phyloP scores from a whole-genome alignment of 2,329 filamentous ascomycete genomes.

The Aureobasidium lini region DNA sequence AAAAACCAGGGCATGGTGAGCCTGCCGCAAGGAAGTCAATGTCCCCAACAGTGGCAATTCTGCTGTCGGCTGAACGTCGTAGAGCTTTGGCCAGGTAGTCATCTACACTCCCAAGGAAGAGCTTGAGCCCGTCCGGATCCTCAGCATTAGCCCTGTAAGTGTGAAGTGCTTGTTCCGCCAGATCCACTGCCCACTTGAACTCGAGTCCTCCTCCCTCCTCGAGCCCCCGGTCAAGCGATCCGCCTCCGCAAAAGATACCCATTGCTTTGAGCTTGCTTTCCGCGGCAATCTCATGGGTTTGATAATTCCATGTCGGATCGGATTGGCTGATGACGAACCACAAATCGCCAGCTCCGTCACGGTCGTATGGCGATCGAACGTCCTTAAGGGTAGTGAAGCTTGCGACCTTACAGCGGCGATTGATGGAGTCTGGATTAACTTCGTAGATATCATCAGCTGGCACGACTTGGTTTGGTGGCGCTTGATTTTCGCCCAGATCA shows the following conservation, averaged over 20 bases:
- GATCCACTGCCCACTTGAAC: constrained; percentile 63
- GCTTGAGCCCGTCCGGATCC: constrained; percentile 35
- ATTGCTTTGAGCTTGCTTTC: constrained; percentile 40
- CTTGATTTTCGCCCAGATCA: constrained; percentile 23
- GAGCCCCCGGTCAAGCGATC: constrained; percentile 68
- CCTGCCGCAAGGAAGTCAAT: constrained; percentile 66
- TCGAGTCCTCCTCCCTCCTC: constrained; percentile 62
- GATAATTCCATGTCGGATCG: constrained; percentile 27
- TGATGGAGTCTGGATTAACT: constrained; percentile 36
- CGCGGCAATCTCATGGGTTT: constrained; percentile 10
- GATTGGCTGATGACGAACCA: constrained; percentile 42
- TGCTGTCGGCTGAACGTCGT: constrained; percentile 36
- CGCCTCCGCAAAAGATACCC: constrained; percentile 71
- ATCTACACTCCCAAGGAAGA: constrained; percentile 67
- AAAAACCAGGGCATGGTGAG: constrained; percentile 73
- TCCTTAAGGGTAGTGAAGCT: constrained; percentile 40
- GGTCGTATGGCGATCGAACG: constrained; percentile 57
- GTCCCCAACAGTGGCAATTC: constrained; percentile 52
- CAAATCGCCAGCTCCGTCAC: constrained; percentile 56
- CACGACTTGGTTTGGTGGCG: constrained; percentile 51
- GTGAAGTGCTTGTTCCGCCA: constrained; percentile 55
- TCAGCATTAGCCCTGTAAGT: constrained; percentile 63
- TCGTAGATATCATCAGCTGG: constrained; percentile 43
- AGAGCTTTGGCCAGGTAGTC: constrained; percentile 54
- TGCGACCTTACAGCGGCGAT: constrained; percentile 53